Evolutionary conservation across 768 basidiomycete genomes (phyloP).

Genomic region (Trametes cubensis): DNA sequence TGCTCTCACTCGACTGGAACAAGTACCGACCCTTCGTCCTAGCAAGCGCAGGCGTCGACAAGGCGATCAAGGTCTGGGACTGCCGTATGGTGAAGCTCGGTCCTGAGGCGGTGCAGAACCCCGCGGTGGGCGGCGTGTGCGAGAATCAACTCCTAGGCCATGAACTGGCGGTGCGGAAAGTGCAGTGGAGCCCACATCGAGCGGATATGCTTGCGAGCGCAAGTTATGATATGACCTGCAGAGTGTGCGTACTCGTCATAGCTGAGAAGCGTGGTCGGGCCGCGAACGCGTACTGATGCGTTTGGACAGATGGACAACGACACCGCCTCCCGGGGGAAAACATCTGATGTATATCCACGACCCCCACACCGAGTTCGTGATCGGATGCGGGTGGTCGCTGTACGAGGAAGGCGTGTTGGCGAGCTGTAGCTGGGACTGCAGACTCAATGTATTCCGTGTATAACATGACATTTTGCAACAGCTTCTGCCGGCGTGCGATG

Average conservation of each 20-base stretch:
- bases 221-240: slow-evolving; percentile 95
- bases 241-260: slow-evolving; percentile 62
- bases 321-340: slow-evolving; percentile 49
- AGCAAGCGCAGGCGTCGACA: slow-evolving; percentile 82
- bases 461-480: slow-evolving; percentile 1
- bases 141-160: slow-evolving; percentile 77
- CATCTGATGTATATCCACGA: slow-evolving; percentile 75
- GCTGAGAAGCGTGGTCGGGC: neutral
- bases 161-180: slow-evolving; percentile 86
- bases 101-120: slow-evolving; percentile 41
- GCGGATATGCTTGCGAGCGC: slow-evolving; percentile 70
- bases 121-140: slow-evolving; percentile 70
- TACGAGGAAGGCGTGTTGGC: slow-evolving; percentile 86
- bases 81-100: slow-evolving; percentile 77
- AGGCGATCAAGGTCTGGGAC: slow-evolving; percentile 78
- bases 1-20: slow-evolving; percentile 89
- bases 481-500: neutral
- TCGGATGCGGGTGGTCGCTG: slow-evolving; percentile 90
- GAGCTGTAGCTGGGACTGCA: slow-evolving; percentile 91
- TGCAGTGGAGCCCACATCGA: slow-evolving; percentile 87
- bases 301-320: slow-evolving; percentile 66
- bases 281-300: neutral
- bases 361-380: slow-evolving; percentile 93
- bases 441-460: slow-evolving; percentile 71
- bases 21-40: slow-evolving; percentile 82